These are phyloP conservation scores for Pseudevernia furfuracea DNA, from an alignment of 495 filamentous ascomycete species.

Conservation along the genomic window DNA sequence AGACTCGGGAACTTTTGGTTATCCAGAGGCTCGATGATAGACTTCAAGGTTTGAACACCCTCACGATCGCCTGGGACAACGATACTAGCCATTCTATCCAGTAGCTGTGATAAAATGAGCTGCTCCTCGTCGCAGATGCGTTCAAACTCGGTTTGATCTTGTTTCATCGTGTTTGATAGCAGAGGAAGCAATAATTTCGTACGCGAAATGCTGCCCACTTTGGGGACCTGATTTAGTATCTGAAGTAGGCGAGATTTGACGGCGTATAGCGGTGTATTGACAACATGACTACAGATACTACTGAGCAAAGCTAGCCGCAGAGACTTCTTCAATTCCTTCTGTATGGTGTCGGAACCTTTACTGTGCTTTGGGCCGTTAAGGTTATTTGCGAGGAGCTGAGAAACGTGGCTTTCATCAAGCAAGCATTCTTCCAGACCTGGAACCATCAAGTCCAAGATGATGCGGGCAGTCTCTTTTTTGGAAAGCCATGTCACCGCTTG, in stretches of 20 bases:
- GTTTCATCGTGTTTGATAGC: conserved; percentile 54
- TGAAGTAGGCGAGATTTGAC: conserved; percentile 62
- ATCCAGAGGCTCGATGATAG: conserved; percentile 43
- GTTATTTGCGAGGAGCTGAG: conserved; percentile 48
- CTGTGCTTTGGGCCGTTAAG: conserved; percentile 42
- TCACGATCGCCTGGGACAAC: conserved; percentile 60
- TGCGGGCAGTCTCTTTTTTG: conserved; percentile 44
- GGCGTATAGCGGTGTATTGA: conserved; percentile 54
- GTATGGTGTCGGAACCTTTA: conserved; percentile 40
- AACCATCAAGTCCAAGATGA: conserved; percentile 57
- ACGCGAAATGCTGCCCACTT: conserved; percentile 56
- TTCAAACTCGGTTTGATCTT: conserved; percentile 39
- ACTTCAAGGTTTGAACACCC: conserved; percentile 53
- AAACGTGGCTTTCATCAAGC: conserved; percentile 60
- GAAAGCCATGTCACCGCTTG: conserved; percentile 53
- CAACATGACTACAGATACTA: conserved; percentile 68
- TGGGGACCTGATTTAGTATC: conserved; percentile 63
- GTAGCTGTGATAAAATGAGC: conserved; percentile 50
- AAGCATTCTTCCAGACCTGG: conserved; percentile 75
- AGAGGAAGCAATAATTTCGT: conserved; percentile 63
- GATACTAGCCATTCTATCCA: conserved; percentile 52
- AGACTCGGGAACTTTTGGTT: conserved; percentile 42
- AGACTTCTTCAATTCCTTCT: conserved; percentile 51
- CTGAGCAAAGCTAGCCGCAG: conserved; percentile 56
- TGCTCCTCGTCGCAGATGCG: conserved; percentile 48